A percentile compares a stretch with the other conserved stretches of the same genome.
Evolutionary conservation across 768 basidiomycete species (phyloP).

Genomic region (Gloeostereum incarnatum): DNA sequence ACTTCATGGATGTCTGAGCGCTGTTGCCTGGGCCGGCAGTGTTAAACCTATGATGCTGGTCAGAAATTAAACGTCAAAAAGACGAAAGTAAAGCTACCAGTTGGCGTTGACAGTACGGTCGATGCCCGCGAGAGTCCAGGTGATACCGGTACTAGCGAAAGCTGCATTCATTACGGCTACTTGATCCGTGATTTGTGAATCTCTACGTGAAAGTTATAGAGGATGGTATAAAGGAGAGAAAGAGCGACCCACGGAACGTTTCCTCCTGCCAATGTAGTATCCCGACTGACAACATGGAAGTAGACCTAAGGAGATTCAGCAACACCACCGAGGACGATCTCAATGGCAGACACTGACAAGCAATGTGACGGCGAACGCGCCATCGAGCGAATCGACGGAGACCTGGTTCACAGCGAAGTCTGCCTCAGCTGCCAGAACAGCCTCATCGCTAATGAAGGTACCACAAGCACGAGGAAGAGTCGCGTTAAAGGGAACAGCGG

Average conservation of each 20-base stretch:
- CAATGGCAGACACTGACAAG: too few species aligned
- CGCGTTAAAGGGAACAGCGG: too few species aligned
- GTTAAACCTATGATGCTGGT: slow-evolving; percentile 12
- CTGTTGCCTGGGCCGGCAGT: too few species aligned
- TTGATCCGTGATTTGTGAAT: slow-evolving; percentile 13
- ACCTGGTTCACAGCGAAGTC: too few species aligned
- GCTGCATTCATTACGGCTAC: slow-evolving; percentile 21
- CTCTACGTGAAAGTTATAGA: slow-evolving; percentile 7
- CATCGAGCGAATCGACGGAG: too few species aligned
- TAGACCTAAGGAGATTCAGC: slow-evolving; percentile 7
- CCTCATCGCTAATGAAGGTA: too few species aligned
- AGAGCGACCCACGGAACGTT: slow-evolving; percentile 15
- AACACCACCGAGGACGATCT: too few species aligned
- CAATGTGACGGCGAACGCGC: too few species aligned
- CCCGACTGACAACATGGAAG: slow-evolving; percentile 10
- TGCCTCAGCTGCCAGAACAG: too few species aligned
- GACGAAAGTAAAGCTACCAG: slow-evolving; percentile 10
- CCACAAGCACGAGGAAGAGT: too few species aligned
- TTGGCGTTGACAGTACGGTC: slow-evolving; percentile 16
- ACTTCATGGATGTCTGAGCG: too few species aligned
- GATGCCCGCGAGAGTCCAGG: slow-evolving; percentile 19
- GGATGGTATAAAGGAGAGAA: background rate
- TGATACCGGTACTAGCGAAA: slow-evolving; percentile 18
- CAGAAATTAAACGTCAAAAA: background rate
- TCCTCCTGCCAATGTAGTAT: slow-evolving; percentile 13